Conservation (phyloP, 2,329 filamentous ascomycete species). For the Botrytis tulipae region DNA sequence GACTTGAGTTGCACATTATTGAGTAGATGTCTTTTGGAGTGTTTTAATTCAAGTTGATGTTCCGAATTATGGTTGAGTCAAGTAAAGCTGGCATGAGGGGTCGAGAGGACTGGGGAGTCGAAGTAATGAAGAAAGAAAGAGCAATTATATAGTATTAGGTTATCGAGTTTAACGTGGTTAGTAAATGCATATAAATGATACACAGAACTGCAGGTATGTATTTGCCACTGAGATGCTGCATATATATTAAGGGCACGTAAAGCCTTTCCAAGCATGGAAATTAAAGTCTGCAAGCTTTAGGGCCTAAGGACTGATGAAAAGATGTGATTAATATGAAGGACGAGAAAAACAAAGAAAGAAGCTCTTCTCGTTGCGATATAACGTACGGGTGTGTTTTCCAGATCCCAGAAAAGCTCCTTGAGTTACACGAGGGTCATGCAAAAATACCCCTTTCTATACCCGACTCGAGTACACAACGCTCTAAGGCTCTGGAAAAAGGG, state of each 20-base stretch:
- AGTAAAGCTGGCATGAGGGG: background rate
- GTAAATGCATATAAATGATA: constrained; percentile 3
- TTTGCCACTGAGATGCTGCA: constrained; percentile 1
- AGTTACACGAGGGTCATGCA: background rate
- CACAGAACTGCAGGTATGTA: background rate
- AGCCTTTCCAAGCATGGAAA: background rate
- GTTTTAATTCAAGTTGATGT: background rate
- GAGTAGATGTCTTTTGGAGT: background rate
- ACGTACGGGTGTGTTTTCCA: background rate
- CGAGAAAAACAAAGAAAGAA: background rate
- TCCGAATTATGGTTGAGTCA: background rate
- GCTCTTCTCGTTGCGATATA: background rate
- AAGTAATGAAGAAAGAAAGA: background rate
- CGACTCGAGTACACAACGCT: constrained; percentile 7
- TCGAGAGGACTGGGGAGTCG: background rate
- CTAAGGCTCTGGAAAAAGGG: background rate
- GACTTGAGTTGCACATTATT: constrained; percentile 2
- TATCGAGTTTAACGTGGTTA: background rate
- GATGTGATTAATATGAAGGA: background rate
- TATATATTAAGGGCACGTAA: background rate
- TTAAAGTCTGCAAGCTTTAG: background rate
- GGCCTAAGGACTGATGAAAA: background rate
- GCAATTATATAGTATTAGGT: background rate
- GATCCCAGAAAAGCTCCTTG: background rate
- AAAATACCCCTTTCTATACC: background rate